A percentile compares a stretch with the other conserved stretches of the same genome.
phyloP scores from a whole-genome alignment of 2,329 filamentous ascomycete genomes.

The Septoria linicola region DNA sequence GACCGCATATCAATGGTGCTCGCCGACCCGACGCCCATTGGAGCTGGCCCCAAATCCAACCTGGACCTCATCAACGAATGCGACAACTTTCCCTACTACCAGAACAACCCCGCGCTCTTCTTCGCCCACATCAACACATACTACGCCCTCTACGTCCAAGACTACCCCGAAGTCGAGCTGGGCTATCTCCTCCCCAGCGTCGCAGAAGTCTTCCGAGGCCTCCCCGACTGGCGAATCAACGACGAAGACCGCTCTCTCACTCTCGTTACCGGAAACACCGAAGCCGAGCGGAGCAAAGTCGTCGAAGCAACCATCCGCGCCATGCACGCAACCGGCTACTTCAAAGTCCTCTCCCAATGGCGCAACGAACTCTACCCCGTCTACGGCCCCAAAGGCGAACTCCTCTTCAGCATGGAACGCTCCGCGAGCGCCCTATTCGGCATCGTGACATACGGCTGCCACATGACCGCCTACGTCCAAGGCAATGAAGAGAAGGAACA shows the following conservation, averaged over 20 bases:
- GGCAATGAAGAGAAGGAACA: conserved; percentile 42
- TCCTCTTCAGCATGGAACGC: conserved; percentile 76
- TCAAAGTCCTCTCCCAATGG: conserved; percentile 75
- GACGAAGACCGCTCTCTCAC: conserved; percentile 60
- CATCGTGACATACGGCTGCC: conserved; percentile 71
- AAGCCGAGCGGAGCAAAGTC: conserved; percentile 60
- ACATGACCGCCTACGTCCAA: conserved; percentile 68
- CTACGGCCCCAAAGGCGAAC: conserved; percentile 59
- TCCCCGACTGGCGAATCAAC: conserved; percentile 63
- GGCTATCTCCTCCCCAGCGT: conserved; percentile 63
- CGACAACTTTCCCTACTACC: conserved; percentile 72
- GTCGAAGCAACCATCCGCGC: conserved; percentile 60
- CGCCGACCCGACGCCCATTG: conserved; percentile 34
- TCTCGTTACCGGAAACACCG: conserved; percentile 56
- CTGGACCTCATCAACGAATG: conserved; percentile 58
- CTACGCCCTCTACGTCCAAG: conserved; percentile 65
- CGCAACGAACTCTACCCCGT: conserved; percentile 77
- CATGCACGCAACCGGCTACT: conserved; percentile 69
- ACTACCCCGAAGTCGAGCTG: conserved; percentile 60
- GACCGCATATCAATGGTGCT: conserved; percentile 25
- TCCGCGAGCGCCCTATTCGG: conserved; percentile 72
- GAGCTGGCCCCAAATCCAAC: conserved; percentile 44
- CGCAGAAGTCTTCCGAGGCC: conserved; percentile 55
- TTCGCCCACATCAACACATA: conserved; percentile 48
- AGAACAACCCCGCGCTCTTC: conserved; percentile 59